A percentile compares a stretch with the other conserved stretches of the same genome.
Conservation (phyloP, 345 rosid genomes). For the Corchorus capsularis region DNA sequence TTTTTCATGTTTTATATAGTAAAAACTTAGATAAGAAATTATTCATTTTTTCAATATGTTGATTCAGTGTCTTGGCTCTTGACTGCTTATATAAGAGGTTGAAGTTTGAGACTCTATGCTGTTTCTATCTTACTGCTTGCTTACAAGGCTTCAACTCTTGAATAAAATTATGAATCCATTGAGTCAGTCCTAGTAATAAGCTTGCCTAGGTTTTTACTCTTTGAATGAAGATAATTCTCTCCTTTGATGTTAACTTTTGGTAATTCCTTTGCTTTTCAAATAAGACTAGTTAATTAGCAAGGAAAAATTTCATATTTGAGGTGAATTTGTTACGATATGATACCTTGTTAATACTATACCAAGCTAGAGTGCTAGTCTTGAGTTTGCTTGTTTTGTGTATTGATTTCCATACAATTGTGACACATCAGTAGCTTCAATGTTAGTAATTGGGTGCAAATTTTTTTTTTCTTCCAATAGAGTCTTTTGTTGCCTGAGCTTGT, state of each 20-base stretch:
- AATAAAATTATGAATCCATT: too few relatives aligned
- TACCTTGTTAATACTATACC: background rate
- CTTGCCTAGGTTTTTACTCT: background rate
- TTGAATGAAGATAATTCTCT: background rate
- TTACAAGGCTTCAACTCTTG: too few relatives aligned
- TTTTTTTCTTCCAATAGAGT: background rate
- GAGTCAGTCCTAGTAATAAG: background rate
- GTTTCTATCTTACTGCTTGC: too few relatives aligned
- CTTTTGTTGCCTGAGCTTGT: background rate
- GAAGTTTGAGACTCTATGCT: too few relatives aligned
- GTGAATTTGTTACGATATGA: background rate
- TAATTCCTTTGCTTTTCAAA: background rate
- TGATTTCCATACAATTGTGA: background rate
- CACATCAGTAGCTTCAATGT: background rate
- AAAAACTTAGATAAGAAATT: too few relatives aligned
- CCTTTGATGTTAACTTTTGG: background rate
- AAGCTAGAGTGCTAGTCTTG: background rate
- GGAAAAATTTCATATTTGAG: background rate
- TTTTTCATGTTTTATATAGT: too few relatives aligned
- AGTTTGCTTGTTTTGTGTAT: background rate
- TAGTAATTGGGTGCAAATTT: background rate
- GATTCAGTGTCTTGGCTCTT: too few relatives aligned
- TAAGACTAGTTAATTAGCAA: background rate
- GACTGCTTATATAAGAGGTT: too few relatives aligned
- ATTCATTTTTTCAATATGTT: too few relatives aligned